Base-by-base conservation (phyloP, 768 basidiomycete genomes). In the Clathrus columnatus region DNA sequence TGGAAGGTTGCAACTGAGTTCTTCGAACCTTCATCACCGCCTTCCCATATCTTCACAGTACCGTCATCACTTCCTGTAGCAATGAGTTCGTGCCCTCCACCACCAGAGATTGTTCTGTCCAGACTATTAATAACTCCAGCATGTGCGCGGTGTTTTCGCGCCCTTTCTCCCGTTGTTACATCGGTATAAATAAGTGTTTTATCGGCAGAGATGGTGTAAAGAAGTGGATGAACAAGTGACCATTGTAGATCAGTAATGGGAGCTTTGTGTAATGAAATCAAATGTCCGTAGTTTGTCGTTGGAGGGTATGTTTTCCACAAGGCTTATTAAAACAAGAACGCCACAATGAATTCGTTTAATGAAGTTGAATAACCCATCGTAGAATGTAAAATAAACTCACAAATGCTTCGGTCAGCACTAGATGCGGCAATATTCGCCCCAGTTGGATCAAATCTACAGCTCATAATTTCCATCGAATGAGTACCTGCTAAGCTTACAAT, bases 351-450 rank as follows among this genome's bases (percentile, higher is more conserved):
- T 20, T 32, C 24, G 27, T 29, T 29, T 1, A 54, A 14, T 36
- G 43, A 52, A 26, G 21, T 30, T 20, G 20, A 23, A 26, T 7
- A 32, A 53, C 21, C 21, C 4, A 17, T 42, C 30, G 24, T 29
- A n/a, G n/a, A n/a, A n/a, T n/a, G 20, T 50, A 52, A 41, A 11
- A 54, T n/a, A 45, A 17, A 82, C 91, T 69, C 63, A 91, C 93
- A 95, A 60, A 98, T 84, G 60, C 84, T 84, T 63, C 90, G 76
- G 70, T 99, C 95, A 1, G 87, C 79, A 14, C 91, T 93, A 65
- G 87, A 91, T 7, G 92, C 92, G 41, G 95, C 96, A 56, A 98
- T 83, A 61, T 89, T 90, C 67, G 94, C 86, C 4, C 96, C 96
- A 2, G 87, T 87, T 14, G 93, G 91, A 64, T 95, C 91, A 66